Evolutionary conservation across 177 flowering plant genomes (phyloP).

Genomic region (Tripterygium wilfordii): DNA sequence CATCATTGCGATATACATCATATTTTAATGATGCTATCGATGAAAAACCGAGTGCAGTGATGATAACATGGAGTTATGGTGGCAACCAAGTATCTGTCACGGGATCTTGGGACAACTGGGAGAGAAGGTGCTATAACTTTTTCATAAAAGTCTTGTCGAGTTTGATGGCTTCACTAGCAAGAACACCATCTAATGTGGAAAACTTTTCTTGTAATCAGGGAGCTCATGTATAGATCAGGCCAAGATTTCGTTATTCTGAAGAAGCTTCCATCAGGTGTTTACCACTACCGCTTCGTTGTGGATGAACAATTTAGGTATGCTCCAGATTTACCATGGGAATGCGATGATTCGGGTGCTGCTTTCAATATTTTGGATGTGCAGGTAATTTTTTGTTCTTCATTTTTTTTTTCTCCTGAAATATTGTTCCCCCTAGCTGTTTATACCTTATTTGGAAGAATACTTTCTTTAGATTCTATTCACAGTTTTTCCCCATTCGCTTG

Average conservation of each 20-base stretch:
- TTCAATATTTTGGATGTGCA: constrained; percentile 59
- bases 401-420: too few relatives aligned
- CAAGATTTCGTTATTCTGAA: constrained; percentile 49
- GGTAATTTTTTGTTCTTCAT: too few relatives aligned
- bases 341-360: constrained; percentile 43
- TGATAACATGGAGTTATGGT: constrained; percentile 64
- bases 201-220: constrained; percentile 28
- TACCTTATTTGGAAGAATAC: too few relatives aligned
- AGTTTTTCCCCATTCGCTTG: too few relatives aligned
- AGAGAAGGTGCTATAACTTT: constrained; percentile 36
- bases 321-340: constrained; percentile 45
- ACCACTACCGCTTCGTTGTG: constrained; percentile 63
- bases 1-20: constrained; percentile 12
- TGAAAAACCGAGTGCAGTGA: constrained; percentile 37
- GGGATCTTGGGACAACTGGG: constrained; percentile 89
- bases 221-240: constrained; percentile 46
- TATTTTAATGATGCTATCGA: constrained; percentile 15
- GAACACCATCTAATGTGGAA: too few relatives aligned
- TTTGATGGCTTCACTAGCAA: too few relatives aligned
- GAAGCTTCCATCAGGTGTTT: constrained; percentile 60
- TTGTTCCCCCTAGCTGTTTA: too few relatives aligned
- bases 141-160: too few relatives aligned
- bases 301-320: constrained; percentile 50
- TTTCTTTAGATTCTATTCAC: too few relatives aligned
- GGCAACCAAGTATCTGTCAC: constrained; percentile 63